Conservation (phyloP, 371 early-diverging fungal species). For the Rhizopus delemar region DNA sequence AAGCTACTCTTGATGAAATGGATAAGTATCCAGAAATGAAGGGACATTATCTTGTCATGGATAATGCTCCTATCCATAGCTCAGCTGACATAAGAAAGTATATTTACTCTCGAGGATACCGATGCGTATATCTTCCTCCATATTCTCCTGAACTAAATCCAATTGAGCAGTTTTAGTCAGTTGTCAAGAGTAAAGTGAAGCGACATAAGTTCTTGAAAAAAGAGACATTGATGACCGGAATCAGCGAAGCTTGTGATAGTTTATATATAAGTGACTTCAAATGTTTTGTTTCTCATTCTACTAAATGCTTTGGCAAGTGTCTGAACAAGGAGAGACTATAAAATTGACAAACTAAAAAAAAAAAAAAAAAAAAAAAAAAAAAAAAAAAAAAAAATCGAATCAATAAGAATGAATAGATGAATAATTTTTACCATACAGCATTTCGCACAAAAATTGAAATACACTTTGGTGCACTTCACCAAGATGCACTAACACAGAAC, state of each 20-base stretch:
- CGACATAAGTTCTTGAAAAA: conserved; percentile 21
- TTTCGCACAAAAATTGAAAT: too few relatives aligned
- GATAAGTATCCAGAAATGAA: conserved; percentile 31
- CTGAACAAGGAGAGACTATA: neutral
- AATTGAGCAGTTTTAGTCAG: conserved; percentile 18
- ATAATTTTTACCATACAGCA: too few relatives aligned
- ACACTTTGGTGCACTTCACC: too few relatives aligned
- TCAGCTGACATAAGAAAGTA: conserved; percentile 22
- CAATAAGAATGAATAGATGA: too few relatives aligned
- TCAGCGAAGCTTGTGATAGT: conserved; percentile 12
- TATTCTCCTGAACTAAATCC: conserved; percentile 19
- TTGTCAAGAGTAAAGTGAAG: conserved; percentile 10
- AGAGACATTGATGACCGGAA: conserved; percentile 7
- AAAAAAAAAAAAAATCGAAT: too few relatives aligned
- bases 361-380: too few relatives aligned
- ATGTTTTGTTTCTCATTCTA: conserved; percentile 15
- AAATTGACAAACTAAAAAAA: too few relatives aligned
- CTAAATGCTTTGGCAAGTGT: conserved; percentile 8
- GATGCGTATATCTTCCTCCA: conserved; percentile 19
- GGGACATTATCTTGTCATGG: conserved; percentile 30
- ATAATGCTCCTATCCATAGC: conserved; percentile 31
- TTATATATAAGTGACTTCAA: conserved; percentile 12
- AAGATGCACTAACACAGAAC: too few relatives aligned
- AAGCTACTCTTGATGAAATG: neutral
- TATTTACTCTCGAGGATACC: conserved; percentile 27